Conservation (phyloP, 1,284 basidiomycete genomes). For the Grifola frondosa region DNA sequence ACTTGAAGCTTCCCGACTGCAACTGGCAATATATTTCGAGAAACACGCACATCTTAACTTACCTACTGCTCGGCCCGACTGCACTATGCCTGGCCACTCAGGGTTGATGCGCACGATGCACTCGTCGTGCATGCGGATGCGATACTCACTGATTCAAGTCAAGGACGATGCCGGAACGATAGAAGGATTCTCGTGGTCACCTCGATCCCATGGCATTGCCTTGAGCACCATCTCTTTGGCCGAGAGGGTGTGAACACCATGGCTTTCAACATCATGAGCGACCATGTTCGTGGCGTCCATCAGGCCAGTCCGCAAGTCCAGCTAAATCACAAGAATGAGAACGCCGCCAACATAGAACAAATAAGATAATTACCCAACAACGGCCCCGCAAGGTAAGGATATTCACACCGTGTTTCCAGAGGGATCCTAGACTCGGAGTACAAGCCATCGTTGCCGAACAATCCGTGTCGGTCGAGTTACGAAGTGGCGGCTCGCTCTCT, state of each 20-base stretch:
- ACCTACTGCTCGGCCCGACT: no score
- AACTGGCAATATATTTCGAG: no score
- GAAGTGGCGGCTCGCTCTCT: conserved; percentile 94
- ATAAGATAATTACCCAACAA: conserved; percentile 75
- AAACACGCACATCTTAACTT: no score
- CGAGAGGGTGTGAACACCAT: conserved; percentile 95
- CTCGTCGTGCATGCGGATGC: no score
- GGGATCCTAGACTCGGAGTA: conserved; percentile 99
- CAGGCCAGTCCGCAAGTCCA: conserved; percentile 97
- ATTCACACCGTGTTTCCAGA: conserved; percentile 94
- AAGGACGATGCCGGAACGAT: no score
- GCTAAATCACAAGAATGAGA: conserved; percentile 37
- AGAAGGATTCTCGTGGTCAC: no score
- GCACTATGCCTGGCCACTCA: no score
- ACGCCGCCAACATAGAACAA: conserved; percentile 4
- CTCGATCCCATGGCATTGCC: no score
- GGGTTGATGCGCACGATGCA: no score
- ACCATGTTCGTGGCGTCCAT: conserved; percentile 96
- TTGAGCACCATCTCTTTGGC: conserved; percentile 99
- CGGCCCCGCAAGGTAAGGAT: conserved; percentile 96
- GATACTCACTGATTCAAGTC: no score
- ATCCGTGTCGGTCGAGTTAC: conserved; percentile 96
- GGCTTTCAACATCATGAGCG: conserved; percentile 89
- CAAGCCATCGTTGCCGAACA: conserved; percentile 95
- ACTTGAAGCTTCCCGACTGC: no score